A percentile compares a stretch with the other conserved stretches of the same genome.
These are phyloP conservation scores for Vitis riparia DNA, from an alignment of 164 flowering plant species.

Conservation along the genomic window DNA sequence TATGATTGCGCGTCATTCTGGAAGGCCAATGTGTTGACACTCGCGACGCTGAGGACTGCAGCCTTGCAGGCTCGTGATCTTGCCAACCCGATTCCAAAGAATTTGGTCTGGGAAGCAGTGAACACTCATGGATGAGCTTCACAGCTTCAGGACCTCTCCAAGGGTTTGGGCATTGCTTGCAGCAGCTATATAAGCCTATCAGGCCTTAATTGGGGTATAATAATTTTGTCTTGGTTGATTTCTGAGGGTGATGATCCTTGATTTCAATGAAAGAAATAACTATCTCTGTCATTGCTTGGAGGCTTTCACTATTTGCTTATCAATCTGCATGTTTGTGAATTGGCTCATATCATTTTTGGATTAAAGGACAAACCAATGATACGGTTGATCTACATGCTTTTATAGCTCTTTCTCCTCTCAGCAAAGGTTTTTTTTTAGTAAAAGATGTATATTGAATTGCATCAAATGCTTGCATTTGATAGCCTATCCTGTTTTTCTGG, in stretches of 20 bases:
- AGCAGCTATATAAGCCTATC: not conserved
- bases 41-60: conserved; percentile 28
- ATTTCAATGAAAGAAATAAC: conserved; percentile 1
- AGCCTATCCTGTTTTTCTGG: not conserved
- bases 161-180: not conserved
- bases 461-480: not conserved
- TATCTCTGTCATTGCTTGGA: conserved; percentile 7
- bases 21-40: conserved; percentile 36
- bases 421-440: not conserved
- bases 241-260: conserved; percentile 6
- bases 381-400: not conserved
- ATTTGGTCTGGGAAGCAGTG: conserved; percentile 56
- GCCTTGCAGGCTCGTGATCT: conserved; percentile 43
- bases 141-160: not conserved
- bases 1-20: conserved; percentile 31
- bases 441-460: not conserved
- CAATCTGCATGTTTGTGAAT: conserved; percentile 3
- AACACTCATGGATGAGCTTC: conserved; percentile 46
- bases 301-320: conserved; percentile 1
- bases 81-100: conserved; percentile 36
- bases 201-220: not conserved
- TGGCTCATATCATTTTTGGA: conserved; percentile 4
- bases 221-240: conserved; percentile 6
- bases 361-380: not conserved
- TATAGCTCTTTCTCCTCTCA: not conserved